Base-by-base conservation (phyloP, 1,284 basidiomycete species). In the Sporisorium reilianum region DNA sequence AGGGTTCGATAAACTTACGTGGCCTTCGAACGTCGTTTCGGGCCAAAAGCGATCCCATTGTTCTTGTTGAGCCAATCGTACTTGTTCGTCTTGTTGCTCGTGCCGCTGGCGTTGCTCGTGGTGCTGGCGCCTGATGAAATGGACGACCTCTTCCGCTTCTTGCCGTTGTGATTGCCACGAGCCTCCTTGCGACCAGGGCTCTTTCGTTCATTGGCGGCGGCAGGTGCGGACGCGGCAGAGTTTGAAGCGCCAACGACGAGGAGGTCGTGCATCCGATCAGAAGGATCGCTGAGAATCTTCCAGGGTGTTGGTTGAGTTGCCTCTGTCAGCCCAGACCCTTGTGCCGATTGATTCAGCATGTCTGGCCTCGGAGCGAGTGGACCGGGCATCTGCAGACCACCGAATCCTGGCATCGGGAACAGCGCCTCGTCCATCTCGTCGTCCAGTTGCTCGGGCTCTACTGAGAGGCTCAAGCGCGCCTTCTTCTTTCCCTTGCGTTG, bases 381-480 rank as follows among this genome's bases (percentile, higher is more conserved):
- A 36, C 12, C 48, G 16, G 30, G 30, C 30, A 55, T 23, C 41
- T 34, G 30, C 18, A 28, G 23, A 18, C 16, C 42, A 14, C 16
- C 58, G 22, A 58, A 18, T 11, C 74, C 74, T 11, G 74, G 74
- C 74, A 76, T 72, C 12, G 74, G 74, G n/a, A 60, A 76, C 9
- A 60, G 36, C 6, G 25, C 42, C n/a, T 76, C 74, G 36, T 76
- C 64, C 46, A 50, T 56, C 46, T 72, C 69, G 34, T 76, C 65
- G 42, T 76, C 74, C 10, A 76, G 69, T 20, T 50, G 25, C 53
- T 76, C 69, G 0, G 52, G 55, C 28, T 76, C 74, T 9, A 76
- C 45, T 0, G 49, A 66, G 2, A 76, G 58, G 5, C 40, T 60
- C 12, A 18, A 16, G 11, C 55, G 56, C 4, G 50, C 49, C 34